Evolutionary conservation across 2,329 filamentous ascomycete species (phyloP), one percentile per base, ranked within the genome.

Genomic region (Graphium sp.): DNA sequence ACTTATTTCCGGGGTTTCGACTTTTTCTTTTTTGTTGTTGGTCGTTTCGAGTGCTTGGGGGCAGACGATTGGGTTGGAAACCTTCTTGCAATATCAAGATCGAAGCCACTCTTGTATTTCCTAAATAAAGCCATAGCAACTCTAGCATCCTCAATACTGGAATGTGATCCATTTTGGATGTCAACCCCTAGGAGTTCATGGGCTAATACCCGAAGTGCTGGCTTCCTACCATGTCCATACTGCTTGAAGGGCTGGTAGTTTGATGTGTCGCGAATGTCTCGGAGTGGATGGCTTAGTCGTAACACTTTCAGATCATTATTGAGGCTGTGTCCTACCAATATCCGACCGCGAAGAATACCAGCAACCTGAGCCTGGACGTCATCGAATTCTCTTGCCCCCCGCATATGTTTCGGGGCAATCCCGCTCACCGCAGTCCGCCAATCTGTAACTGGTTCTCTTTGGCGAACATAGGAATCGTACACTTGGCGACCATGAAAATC

Each of bases 401-500:
- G 58, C 66, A 95, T 75, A 38, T 83, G 72, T 34, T 68, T 69
- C 1, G 78, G 65, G 28, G 70, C 67, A 35, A 98, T 77, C 6
- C 89, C 89, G 35, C 79, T 91, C 22, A 94, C 75, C 35, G 66
- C 59, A 3, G 85, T 95, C 35, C 89, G 71, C 77, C 85, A 98
- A 51, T 98, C 81, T 10, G 79, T 84, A 2, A 98, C 81, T 31
- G 58, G 60, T 43, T 84, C 74, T 34, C 72, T 71, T 1, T 82
- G 79, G 30, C 69, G 67, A 7, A 95, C 89, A 45, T 79, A 95
- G 9, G 81, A 87, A 56, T 98, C 89, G 62, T 95, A 94, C 25
- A 98, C 58, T 49, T 93, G 83, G 17, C 78, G 69, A 12, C 85
- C 85, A 47, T 94, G 83, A 50, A 85, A 98, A 50, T 95, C 92